Conservation (phyloP, 169 alveolate genomes). For the Plasmodium adleri region DNA sequence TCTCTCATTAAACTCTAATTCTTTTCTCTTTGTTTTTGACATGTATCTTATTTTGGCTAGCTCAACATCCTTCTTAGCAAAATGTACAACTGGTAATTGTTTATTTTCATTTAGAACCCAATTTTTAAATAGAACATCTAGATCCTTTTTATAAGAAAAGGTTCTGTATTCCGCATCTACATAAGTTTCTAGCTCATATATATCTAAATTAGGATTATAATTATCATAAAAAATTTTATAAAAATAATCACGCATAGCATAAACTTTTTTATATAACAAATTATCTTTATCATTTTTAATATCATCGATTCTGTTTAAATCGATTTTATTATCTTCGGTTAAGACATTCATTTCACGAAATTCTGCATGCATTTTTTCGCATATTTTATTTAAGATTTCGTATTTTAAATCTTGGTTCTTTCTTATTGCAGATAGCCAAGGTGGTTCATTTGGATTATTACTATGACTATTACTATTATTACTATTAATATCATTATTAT, state of each 20-base stretch:
- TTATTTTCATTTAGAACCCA: slow-evolving; percentile 73
- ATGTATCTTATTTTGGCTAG: slow-evolving; percentile 53
- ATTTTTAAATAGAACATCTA: slow-evolving; percentile 43
- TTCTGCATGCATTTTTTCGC: slow-evolving; percentile 63
- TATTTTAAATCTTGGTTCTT: slow-evolving; percentile 29
- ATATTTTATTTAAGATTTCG: slow-evolving; percentile 37
- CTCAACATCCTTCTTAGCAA: slow-evolving; percentile 74
- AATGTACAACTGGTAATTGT: slow-evolving; percentile 48
- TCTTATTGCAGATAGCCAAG: slow-evolving; percentile 39
- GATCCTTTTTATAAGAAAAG: slow-evolving; percentile 60
- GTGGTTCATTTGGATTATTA: neutral
- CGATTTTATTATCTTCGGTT: slow-evolving; percentile 40
- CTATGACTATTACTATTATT: neutral
- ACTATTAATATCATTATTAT: neutral
- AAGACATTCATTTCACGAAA: slow-evolving; percentile 34
- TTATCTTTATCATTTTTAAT: slow-evolving; percentile 69
- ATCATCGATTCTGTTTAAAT: slow-evolving; percentile 72
- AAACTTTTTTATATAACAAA: slow-evolving; percentile 58
- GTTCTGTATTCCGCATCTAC: slow-evolving; percentile 75
- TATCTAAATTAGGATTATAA: slow-evolving; percentile 72
- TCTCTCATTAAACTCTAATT: slow-evolving; percentile 30
- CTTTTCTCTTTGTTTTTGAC: slow-evolving; percentile 67
- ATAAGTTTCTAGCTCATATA: slow-evolving; percentile 70
- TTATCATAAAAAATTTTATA: slow-evolving; percentile 55
- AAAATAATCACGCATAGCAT: slow-evolving; percentile 76